Evolutionary conservation across 2,329 filamentous ascomycete species (phyloP), one percentile per base, ranked within the genome.

Genomic region (Annulohypoxylon truncatum): DNA sequence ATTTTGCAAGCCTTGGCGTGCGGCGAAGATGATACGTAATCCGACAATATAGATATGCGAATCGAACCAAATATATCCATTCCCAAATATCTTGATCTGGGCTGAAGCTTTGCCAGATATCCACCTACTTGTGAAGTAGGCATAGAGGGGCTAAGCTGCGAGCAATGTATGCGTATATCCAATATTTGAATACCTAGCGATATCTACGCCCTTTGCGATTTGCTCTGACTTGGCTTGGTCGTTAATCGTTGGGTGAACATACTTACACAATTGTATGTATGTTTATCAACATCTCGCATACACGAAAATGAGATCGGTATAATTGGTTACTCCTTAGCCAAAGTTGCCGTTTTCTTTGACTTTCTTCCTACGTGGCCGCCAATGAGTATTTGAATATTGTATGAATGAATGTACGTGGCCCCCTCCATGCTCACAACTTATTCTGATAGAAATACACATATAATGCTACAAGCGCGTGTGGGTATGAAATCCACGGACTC

Each of bases 31-130:
- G 53, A 60, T 44, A 47, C 54, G 52, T 56, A 62, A 65, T 56
- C 50, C 44, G 50, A 56, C 46, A 62, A n/a, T 65, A 61, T 68
- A 66, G 57, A 66, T 33, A 47, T 44, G 53, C 61, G 58, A 62
- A 60, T 62, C 48, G 57, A 66, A 47, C 44, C 54, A 60, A 40
- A 50, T 62, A 22, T 55, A 46, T 66, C 35, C 35, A 28, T 53
- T 50, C 38, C 10, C 20, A 56, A 7, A 38, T 24, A 26, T 59
- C 38, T 13, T 52, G 12, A 51, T 44, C 20, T 44, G 10, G 22
- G 51, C 51, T 20, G 13, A 42, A 54, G 15, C 35, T 54, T 35
- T 31, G 10, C 10, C 20, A 8, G 12, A 42, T 22, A 42, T 18
- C 38, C 10, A 20, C 35, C 24, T 24, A 28, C 35, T n/a, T 13